phyloP scores from a whole-genome alignment of 257 asterid species.

The Asclepias syriaca region DNA sequence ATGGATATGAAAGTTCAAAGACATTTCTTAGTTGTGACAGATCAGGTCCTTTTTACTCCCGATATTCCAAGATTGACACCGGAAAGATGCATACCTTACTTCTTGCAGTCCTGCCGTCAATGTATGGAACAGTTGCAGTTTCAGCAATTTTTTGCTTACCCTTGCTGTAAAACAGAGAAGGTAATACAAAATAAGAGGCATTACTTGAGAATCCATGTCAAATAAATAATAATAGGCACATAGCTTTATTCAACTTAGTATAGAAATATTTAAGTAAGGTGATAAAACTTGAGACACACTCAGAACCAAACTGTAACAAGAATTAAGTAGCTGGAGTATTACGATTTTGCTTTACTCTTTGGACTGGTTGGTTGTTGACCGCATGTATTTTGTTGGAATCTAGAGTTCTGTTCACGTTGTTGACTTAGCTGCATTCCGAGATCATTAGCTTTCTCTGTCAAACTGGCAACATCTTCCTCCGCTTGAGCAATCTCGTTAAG shows the following conservation, averaged over 20 bases:
- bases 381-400: slow-evolving; percentile 38
- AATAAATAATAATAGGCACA: neutral
- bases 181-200: slow-evolving; percentile 4
- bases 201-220: slow-evolving; percentile 1
- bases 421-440: slow-evolving; percentile 57
- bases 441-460: slow-evolving; percentile 65
- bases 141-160: slow-evolving; percentile 42
- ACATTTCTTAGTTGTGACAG: neutral
- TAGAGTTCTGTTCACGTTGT: slow-evolving; percentile 57
- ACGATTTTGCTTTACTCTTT: slow-evolving; percentile 38
- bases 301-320: slow-evolving; percentile 2
- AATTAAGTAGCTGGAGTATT: slow-evolving; percentile 20
- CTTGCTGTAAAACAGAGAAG: slow-evolving; percentile 37
- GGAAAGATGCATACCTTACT: slow-evolving; percentile 52
- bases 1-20: neutral
- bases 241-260: neutral
- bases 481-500: slow-evolving; percentile 61
- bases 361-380: slow-evolving; percentile 40
- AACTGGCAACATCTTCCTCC: slow-evolving; percentile 49
- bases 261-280: neutral
- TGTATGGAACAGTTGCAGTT: slow-evolving; percentile 26
- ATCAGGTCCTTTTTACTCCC: neutral
- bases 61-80: slow-evolving; percentile 10
- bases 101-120: slow-evolving; percentile 41
- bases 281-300: slow-evolving; percentile 8